A percentile compares a stretch with the other conserved stretches of the same genome.
phyloP scores from a whole-genome alignment of 768 basidiomycete genomes.

The Strobilomyces dryophilus region DNA sequence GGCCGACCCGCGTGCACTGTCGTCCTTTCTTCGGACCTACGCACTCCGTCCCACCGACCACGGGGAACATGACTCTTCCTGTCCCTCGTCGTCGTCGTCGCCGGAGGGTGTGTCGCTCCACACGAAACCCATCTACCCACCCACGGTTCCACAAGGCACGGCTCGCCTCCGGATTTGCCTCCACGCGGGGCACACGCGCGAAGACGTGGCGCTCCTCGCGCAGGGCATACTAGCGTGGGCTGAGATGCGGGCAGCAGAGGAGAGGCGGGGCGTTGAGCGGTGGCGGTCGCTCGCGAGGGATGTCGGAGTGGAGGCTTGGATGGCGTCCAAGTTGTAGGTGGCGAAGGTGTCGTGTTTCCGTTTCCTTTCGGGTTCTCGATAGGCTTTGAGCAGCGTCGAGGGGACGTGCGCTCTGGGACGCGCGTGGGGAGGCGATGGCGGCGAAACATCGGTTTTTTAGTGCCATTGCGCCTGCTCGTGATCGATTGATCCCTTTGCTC shows the following conservation, averaged over 20 bases:
- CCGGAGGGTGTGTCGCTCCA: slow-evolving; percentile 41
- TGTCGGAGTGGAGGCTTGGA: slow-evolving; percentile 21
- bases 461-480: too few species aligned
- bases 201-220: slow-evolving; percentile 59
- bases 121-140: slow-evolving; percentile 76
- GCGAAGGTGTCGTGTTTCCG: too few species aligned
- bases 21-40: slow-evolving; percentile 49
- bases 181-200: slow-evolving; percentile 66
- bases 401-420: too few species aligned
- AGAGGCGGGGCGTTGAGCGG: not conserved
- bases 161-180: slow-evolving; percentile 88
- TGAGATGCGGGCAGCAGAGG: slow-evolving; percentile 11
- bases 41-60: not conserved
- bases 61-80: not conserved
- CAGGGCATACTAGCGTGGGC: slow-evolving; percentile 42
- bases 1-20: slow-evolving; percentile 67
- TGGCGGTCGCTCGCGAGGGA: slow-evolving; percentile 15
- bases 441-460: too few species aligned
- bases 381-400: too few species aligned
- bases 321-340: slow-evolving; percentile 26
- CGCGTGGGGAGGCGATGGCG: too few species aligned
- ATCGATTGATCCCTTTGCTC: too few species aligned
- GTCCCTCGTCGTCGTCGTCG: not conserved
- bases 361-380: too few species aligned
- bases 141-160: slow-evolving; percentile 84